Percentiles rank a stretch among this genome's conserved stretches.
Conservation (phyloP, 805 yeast species). For the Schwanniomyces polymorphus region DNA sequence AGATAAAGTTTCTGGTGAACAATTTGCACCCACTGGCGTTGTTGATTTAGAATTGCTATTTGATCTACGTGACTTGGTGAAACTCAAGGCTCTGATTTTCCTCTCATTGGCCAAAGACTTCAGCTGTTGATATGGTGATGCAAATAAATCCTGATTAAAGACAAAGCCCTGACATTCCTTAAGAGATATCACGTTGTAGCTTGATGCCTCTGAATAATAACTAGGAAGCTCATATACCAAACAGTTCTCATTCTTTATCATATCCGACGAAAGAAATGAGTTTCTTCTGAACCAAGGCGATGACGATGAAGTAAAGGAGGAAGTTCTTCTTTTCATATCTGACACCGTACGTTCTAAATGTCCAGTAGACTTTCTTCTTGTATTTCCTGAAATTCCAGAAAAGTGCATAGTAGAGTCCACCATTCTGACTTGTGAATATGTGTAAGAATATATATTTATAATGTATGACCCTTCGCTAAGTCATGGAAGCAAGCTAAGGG, state of each 20-base stretch:
- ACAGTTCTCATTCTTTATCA: conserved; percentile 57
- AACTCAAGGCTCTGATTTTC: conserved; percentile 24
- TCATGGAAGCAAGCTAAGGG: not conserved
- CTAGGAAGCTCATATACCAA: conserved; percentile 50
- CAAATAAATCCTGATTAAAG: conserved; percentile 78
- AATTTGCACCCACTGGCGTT: conserved; percentile 4
- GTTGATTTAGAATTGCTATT: conserved; percentile 1
- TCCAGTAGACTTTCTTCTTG: not conserved
- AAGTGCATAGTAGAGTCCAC: not conserved
- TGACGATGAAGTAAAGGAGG: conserved; percentile 35
- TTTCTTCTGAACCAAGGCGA: conserved; percentile 58
- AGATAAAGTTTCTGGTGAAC: conserved; percentile 1
- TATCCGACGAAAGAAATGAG: conserved; percentile 55
- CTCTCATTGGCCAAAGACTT: conserved; percentile 33
- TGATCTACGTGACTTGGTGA: conserved; percentile 13
- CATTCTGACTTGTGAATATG: not conserved
- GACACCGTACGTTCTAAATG: not conserved
- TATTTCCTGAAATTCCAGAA: not conserved
- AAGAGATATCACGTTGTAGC: conserved; percentile 43
- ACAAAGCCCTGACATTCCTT: conserved; percentile 71
- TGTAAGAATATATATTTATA: not conserved
- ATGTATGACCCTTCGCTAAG: not conserved
- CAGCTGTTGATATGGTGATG: conserved; percentile 66
- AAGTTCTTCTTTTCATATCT: conserved; percentile 16
- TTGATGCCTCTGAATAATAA: conserved; percentile 26